phyloP scores from a whole-genome alignment of 2,329 filamentous ascomycete genomes.

The Arthrobotrys sphaeroides region DNA sequence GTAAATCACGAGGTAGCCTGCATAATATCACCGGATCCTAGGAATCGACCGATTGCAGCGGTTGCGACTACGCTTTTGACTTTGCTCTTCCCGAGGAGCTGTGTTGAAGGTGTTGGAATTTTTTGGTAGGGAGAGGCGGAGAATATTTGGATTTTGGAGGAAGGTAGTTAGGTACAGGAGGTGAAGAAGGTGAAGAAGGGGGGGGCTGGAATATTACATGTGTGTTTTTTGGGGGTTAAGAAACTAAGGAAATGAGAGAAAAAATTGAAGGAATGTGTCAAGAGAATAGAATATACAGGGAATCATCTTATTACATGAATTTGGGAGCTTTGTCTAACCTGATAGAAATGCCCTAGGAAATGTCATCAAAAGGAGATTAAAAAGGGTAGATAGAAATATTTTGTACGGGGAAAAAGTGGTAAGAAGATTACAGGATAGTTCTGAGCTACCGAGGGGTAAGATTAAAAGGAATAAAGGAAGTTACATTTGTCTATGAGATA shows the following conservation, averaged over 20 bases:
- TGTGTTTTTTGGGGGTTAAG: conserved; percentile 2
- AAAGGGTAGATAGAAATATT: not conserved
- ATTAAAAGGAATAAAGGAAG: conserved; percentile 9
- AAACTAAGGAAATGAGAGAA: not conserved
- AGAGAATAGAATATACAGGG: conserved; percentile 26
- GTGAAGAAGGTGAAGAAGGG: not conserved
- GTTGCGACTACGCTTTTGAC: conserved; percentile 4
- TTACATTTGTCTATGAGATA: conserved; percentile 38
- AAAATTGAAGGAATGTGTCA: not conserved
- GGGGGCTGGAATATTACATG: conserved; percentile 11
- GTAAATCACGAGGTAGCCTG: conserved; percentile 41
- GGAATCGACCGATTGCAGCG: conserved; percentile 33
- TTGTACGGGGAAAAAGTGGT: conserved; percentile 1
- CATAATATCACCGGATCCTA: conserved; percentile 47
- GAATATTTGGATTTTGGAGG: not conserved
- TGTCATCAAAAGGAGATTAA: not conserved
- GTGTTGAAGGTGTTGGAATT: conserved; percentile 40
- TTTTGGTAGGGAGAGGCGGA: not conserved
- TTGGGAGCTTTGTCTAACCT: conserved; percentile 40
- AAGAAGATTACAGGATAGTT: conserved; percentile 41
- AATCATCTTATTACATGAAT: conserved; percentile 49
- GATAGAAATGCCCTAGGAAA: conserved; percentile 10
- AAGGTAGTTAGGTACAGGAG: conserved; percentile 7
- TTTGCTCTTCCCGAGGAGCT: not conserved
- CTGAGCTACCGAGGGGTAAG: conserved; percentile 11